These are phyloP conservation scores for Udeniomyces megalosporus DNA, from an alignment of 768 basidiomycete species.

Conservation along the genomic window DNA sequence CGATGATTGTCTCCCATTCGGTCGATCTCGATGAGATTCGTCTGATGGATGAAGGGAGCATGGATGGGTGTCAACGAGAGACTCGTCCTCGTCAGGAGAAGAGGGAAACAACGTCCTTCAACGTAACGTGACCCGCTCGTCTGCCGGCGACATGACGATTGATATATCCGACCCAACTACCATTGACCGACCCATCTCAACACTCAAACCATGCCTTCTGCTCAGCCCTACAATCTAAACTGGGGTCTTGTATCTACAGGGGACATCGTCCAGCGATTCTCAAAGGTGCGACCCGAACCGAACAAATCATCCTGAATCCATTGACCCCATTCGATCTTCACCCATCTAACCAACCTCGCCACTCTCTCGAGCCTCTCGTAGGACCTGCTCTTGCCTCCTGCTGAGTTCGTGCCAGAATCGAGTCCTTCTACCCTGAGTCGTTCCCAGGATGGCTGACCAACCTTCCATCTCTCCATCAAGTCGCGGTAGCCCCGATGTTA, in stretches of 20 bases:
- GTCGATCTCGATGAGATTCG: too few species aligned
- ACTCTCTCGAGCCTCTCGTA: not conserved
- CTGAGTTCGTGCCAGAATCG: not conserved
- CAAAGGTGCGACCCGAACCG: not conserved
- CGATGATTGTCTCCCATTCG: constrained; percentile 79
- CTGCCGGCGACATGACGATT: too few species aligned
- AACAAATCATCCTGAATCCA: not conserved
- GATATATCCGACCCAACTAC: too few species aligned
- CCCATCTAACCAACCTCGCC: not conserved
- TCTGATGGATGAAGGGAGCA: too few species aligned
- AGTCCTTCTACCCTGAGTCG: not conserved
- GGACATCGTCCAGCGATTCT: not conserved
- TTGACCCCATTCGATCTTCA: too few species aligned
- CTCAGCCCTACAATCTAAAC: not conserved
- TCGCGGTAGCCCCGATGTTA: constrained; percentile 24
- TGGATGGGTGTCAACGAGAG: too few species aligned
- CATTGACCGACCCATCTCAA: too few species aligned
- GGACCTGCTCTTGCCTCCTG: constrained; percentile 8
- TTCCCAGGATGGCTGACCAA: not conserved
- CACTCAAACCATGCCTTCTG: too few species aligned
- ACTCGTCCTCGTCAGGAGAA: too few species aligned
- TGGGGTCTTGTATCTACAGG: constrained; percentile 9
- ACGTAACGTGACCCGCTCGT: too few species aligned
- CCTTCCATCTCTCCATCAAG: constrained; percentile 10
- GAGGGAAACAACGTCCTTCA: too few species aligned